Percentiles rank a stretch among this genome's conserved stretches.
These are phyloP conservation scores for Penicillium sp. DNA, from an alignment of 2,329 filamentous ascomycete species.

Conservation along the genomic window DNA sequence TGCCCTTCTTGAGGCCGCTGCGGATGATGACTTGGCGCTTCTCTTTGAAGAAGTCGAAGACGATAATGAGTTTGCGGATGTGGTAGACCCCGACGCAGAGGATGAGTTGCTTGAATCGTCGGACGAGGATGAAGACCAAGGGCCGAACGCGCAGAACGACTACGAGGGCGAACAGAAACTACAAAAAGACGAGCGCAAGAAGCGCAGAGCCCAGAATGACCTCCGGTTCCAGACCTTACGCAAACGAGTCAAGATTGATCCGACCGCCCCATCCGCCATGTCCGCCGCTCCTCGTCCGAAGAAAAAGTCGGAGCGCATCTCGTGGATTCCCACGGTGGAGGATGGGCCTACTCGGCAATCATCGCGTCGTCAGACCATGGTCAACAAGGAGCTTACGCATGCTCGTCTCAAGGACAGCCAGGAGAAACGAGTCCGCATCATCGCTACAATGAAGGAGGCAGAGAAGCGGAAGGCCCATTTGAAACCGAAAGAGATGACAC, in stretches of 20 bases:
- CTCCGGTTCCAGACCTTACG: constrained; percentile 57
- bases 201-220: constrained; percentile 75
- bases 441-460: constrained; percentile 60
- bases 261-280: constrained; percentile 42
- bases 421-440: constrained; percentile 46
- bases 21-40: constrained; percentile 64
- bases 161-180: constrained; percentile 85
- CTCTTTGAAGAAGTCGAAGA: constrained; percentile 66
- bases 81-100: constrained; percentile 47
- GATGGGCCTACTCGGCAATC: constrained; percentile 63
- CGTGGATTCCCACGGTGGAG: constrained; percentile 64
- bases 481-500: constrained; percentile 79
- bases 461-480: constrained; percentile 65
- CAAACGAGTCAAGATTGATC: constrained; percentile 74
- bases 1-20: constrained; percentile 71
- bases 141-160: constrained; percentile 57
- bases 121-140: constrained; percentile 76
- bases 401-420: constrained; percentile 50
- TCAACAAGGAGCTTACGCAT: constrained; percentile 60
- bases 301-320: constrained; percentile 69
- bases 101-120: constrained; percentile 87
- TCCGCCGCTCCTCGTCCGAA: constrained; percentile 50
- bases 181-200: constrained; percentile 73
- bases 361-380: constrained; percentile 60
- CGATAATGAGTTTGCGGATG: constrained; percentile 69